These are phyloP conservation scores for Venturia asperata DNA, from an alignment of 2,329 filamentous ascomycete genomes.

Conservation along the genomic window DNA sequence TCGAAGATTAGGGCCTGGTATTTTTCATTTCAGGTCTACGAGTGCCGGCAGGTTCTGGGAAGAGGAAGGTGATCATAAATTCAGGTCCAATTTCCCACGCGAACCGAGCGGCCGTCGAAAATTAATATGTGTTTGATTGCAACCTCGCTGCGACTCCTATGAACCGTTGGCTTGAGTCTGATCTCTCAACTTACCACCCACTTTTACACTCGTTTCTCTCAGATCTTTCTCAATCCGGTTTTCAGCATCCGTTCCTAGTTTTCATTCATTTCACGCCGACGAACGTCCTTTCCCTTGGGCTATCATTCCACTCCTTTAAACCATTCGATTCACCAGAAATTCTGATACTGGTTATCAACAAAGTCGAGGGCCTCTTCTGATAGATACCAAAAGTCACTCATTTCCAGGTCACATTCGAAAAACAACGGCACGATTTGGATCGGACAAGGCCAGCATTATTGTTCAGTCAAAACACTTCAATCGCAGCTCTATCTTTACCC, in stretches of 20 bases:
- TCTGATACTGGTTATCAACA: not conserved
- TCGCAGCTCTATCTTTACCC: not conserved
- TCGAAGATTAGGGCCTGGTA: not conserved
- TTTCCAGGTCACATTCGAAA: not conserved
- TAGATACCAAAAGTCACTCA: not conserved
- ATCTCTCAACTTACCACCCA: not conserved
- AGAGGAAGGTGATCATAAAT: not conserved
- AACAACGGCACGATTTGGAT: not conserved
- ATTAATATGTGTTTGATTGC: conserved; percentile 8
- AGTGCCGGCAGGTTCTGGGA: not conserved
- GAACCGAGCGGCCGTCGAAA: not conserved
- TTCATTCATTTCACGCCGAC: not conserved
- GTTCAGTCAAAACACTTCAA: not conserved
- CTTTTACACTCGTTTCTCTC: not conserved
- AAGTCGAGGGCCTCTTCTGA: not conserved
- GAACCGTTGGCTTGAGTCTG: not conserved
- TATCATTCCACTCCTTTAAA: conserved; percentile 7
- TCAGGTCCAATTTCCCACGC: not conserved
- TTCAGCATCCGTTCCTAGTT: not conserved
- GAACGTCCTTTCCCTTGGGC: not conserved
- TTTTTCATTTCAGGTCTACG: not conserved
- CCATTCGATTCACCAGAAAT: not conserved
- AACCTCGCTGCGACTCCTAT: not conserved
- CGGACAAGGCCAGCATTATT: not conserved
- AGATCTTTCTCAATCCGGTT: not conserved